Evolutionary conservation across 805 yeast species (phyloP), one percentile per base, ranked within the genome.

Genomic region (Pichia nakasei): DNA sequence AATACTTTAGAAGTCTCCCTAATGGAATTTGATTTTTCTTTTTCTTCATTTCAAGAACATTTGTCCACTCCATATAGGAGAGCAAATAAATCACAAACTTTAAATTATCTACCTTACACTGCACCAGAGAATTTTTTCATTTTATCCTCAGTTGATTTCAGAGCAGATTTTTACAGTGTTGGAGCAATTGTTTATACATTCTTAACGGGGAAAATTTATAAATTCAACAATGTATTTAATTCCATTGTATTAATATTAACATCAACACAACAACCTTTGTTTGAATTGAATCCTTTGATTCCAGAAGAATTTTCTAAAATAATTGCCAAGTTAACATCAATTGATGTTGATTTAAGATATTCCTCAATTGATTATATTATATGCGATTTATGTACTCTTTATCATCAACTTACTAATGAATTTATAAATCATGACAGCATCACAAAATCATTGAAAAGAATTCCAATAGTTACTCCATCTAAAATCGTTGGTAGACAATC

Each of bases 131-230:
- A 68, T 6, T 65, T 72, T 21, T 70, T 73, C 1, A 66, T 65
- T 22, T 52, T 53, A 15, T 58, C 58, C 26, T 54, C 63, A 13
- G 72, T 70, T 19, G 77, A 74, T 47, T 66, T 58, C 50, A 59
- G 75, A 38, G 64, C 78, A 0, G 79, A 75, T 52, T 61, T 72
- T 38, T 75, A 73, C 53, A 63, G 73, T 24, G 41, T 72, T 9
- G 80, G 80, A 32, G 63, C 73, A n/a, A 66, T 74, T 8, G 45
- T 75, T 18, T 74, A 75, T 48, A 76, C 73, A 42, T 45, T 71
- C n/a, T 44, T 73, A 12, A 63, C 70, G 15, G 75, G 77, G 1
- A 55, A 59, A 13, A 52, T 69, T 2, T 78, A 77, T 0, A 59
- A 59, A 27, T 60, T 69, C 2, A 60, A 64, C 11, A 71, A 66